A percentile compares a stretch with the other conserved stretches of the same genome.
phyloP scores from a whole-genome alignment of 169 alveolate species.

The Eimeria tenella region DNA sequence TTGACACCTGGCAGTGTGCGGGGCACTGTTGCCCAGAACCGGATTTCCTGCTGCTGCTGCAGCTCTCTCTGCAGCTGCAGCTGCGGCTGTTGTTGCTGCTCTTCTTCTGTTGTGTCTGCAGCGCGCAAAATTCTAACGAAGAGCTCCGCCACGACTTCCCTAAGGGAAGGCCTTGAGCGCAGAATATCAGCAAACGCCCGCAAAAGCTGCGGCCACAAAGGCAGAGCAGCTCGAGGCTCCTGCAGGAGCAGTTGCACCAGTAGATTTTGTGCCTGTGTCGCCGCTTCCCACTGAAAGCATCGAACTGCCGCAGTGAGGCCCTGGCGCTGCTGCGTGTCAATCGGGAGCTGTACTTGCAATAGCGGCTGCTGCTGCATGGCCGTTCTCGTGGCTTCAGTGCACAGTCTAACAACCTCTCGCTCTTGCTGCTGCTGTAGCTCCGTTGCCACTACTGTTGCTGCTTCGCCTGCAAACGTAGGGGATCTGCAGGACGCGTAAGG shows the following conservation, averaged over 20 bases:
- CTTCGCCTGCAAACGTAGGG: not conserved
- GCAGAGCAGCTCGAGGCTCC: slow-evolving; percentile 27
- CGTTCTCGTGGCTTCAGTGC: slow-evolving; percentile 4
- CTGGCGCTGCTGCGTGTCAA: slow-evolving; percentile 48
- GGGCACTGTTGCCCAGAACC: not conserved
- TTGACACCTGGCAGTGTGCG: not conserved
- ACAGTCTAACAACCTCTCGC: not conserved
- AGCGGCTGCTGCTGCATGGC: slow-evolving; percentile 47
- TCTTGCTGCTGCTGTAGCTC: not conserved
- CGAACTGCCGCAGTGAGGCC: slow-evolving; percentile 49
- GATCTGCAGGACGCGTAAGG: not conserved
- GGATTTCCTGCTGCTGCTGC: slow-evolving; percentile 24
- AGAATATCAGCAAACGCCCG: slow-evolving; percentile 25
- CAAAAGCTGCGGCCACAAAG: slow-evolving; percentile 48
- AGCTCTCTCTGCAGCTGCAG: too few relatives aligned
- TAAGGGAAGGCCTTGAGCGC: slow-evolving; percentile 54
- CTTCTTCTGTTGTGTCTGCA: not conserved
- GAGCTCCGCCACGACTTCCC: slow-evolving; percentile 52
- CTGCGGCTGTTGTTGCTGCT: not conserved
- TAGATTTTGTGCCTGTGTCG: slow-evolving; percentile 43
- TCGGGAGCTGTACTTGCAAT: slow-evolving; percentile 25
- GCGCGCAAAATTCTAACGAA: not conserved
- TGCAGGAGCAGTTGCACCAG: slow-evolving; percentile 49
- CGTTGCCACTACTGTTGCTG: not conserved
- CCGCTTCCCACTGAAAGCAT: slow-evolving; percentile 65